Evolutionary conservation across 169 alveolate genomes (phyloP).

Genomic region (Plasmodium vinckei): DNA sequence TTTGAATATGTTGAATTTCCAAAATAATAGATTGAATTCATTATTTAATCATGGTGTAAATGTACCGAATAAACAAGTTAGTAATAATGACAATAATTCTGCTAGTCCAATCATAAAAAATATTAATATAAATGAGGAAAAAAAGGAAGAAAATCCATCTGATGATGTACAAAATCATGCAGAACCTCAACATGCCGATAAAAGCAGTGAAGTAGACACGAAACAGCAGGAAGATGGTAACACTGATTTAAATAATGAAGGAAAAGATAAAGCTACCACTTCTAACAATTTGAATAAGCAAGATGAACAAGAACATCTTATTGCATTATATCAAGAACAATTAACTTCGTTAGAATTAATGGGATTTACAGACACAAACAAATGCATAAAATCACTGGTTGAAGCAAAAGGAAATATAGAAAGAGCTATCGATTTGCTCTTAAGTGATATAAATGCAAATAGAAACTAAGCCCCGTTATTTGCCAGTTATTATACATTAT

Average conservation of each 20-base stretch:
- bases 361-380: slow-evolving; percentile 87
- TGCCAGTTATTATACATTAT: too few relatives aligned
- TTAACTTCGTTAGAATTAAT: slow-evolving; percentile 83
- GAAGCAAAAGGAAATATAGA: slow-evolving; percentile 88
- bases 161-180: too few relatives aligned
- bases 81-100: too few relatives aligned
- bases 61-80: too few relatives aligned
- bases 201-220: not conserved
- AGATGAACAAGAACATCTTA: not conserved
- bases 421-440: slow-evolving; percentile 84
- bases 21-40: slow-evolving; percentile 4
- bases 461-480: slow-evolving; percentile 10
- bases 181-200: not conserved
- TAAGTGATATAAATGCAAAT: slow-evolving; percentile 78
- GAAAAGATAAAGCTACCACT: not conserved
- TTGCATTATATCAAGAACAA: slow-evolving; percentile 70
- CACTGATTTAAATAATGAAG: not conserved
- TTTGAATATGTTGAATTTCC: not conserved
- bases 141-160: too few relatives aligned
- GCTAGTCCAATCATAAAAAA: too few relatives aligned
- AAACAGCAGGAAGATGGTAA: not conserved
- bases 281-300: slow-evolving; percentile 5
- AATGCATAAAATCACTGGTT: slow-evolving; percentile 85
- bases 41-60: not conserved
- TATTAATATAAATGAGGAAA: too few relatives aligned